Percentiles rank a stretch among this genome's conserved stretches.
phyloP scores from a whole-genome alignment of 2,329 filamentous ascomycete genomes.

The Triangularia setosa region DNA sequence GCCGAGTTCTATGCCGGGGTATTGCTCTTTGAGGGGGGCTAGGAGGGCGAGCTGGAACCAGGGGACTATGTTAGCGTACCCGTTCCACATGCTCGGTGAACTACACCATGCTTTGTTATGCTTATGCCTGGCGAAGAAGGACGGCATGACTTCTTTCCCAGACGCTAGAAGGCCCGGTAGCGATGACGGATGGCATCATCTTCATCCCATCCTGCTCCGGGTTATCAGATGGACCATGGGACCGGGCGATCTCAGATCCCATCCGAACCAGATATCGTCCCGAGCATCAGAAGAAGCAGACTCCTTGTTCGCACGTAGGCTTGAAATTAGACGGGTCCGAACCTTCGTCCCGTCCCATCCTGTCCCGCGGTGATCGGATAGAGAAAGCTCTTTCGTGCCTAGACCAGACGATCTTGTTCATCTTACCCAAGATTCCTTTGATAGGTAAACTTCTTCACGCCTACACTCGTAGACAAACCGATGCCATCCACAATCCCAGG shows the following conservation, averaged over 20 bases:
- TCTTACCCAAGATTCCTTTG: background rate
- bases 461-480: background rate
- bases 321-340: background rate
- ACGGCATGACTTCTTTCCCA: background rate
- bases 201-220: background rate
- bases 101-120: background rate
- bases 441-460: too few relatives aligned
- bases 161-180: background rate
- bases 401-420: background rate
- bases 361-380: background rate
- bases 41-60: conserved; percentile 71
- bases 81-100: conserved; percentile 13
- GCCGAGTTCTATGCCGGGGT: conserved; percentile 85
- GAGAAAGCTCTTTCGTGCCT: background rate
- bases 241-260: background rate
- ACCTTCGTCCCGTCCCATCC: background rate
- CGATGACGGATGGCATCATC: background rate
- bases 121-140: background rate
- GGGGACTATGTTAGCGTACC: background rate
- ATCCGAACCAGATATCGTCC: background rate
- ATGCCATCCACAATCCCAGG: background rate
- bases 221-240: background rate
- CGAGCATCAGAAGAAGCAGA: background rate
- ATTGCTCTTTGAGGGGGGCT: conserved; percentile 74
- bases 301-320: background rate